These are phyloP conservation scores for Paramecium primaurelia DNA, from an alignment of 73 alveolate species.

Conservation along the genomic window DNA sequence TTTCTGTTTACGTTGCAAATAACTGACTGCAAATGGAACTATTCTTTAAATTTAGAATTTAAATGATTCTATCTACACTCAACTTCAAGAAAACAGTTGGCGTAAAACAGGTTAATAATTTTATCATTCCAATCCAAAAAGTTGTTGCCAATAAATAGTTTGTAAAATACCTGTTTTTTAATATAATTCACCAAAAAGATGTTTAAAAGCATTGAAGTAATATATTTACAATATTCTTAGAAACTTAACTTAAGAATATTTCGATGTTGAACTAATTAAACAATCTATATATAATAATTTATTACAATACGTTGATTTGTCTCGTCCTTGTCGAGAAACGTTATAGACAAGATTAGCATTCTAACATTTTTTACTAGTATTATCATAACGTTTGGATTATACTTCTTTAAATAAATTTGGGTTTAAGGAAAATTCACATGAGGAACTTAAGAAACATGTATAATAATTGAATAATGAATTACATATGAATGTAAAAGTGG, in stretches of 20 bases:
- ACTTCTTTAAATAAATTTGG: background rate
- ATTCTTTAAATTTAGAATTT: background rate
- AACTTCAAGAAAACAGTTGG: background rate
- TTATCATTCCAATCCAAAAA: background rate
- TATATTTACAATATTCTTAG: background rate
- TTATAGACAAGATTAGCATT: background rate
- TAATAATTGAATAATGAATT: background rate
- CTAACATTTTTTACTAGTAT: background rate
- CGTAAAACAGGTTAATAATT: background rate
- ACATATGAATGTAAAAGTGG: background rate
- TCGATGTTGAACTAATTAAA: background rate
- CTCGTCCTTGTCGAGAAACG: background rate
- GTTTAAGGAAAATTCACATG: background rate
- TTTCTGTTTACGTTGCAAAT: background rate
- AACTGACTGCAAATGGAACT: background rate
- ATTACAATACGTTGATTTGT: background rate
- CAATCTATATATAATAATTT: background rate
- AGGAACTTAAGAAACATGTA: background rate
- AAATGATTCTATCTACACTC: background rate
- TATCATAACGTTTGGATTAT: background rate
- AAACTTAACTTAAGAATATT: background rate
- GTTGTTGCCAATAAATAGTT: background rate
- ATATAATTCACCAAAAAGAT: background rate
- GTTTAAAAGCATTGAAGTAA: background rate
- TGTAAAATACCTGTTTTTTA: background rate